Percentiles rank a stretch among this genome's conserved stretches.
Conservation (phyloP, 2,329 filamentous ascomycete genomes). For the Atkinsonella hypoxylon region DNA sequence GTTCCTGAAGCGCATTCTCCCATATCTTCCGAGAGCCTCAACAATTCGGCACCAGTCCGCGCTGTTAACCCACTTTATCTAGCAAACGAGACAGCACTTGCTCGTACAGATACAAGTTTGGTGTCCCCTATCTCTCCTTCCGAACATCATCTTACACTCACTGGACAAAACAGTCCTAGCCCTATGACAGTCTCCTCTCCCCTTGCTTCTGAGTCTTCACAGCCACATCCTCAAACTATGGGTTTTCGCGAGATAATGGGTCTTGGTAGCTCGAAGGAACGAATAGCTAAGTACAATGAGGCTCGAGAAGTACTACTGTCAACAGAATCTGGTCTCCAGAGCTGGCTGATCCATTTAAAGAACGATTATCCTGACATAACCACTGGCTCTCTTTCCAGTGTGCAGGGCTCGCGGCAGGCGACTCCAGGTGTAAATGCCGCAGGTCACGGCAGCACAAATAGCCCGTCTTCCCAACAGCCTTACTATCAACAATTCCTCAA, state of each 20-base stretch:
- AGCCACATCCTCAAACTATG: conserved; percentile 25
- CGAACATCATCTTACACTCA: conserved; percentile 25
- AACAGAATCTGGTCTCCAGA: conserved; percentile 62
- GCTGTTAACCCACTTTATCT: conserved; percentile 24
- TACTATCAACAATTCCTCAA: conserved; percentile 47
- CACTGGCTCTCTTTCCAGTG: conserved; percentile 14
- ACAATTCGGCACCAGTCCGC: conserved; percentile 12
- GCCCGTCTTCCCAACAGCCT: conserved; percentile 27
- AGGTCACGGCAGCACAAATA: conserved; percentile 13
- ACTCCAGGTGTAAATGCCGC: conserved; percentile 11
- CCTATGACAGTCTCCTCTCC: conserved; percentile 6
- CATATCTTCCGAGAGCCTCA: conserved; percentile 25
- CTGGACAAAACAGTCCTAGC: not conserved
- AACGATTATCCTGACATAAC: conserved; percentile 30
- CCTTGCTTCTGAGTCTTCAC: conserved; percentile 6
- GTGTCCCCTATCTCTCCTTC: conserved; percentile 25
- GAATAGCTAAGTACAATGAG: conserved; percentile 62
- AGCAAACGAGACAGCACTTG: conserved; percentile 32
- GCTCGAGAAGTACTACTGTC: conserved; percentile 58
- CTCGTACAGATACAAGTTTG: conserved; percentile 21
- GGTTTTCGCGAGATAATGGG: conserved; percentile 69
- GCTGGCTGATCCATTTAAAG: conserved; percentile 40
- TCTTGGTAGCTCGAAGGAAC: conserved; percentile 51
- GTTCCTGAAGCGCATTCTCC: conserved; percentile 32
- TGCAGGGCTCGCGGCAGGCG: conserved; percentile 8